A percentile compares a stretch with the other conserved stretches of the same genome.
These are phyloP conservation scores for Amauroascus verrucosus DNA, from an alignment of 2,329 filamentous ascomycete genomes.

Conservation along the genomic window DNA sequence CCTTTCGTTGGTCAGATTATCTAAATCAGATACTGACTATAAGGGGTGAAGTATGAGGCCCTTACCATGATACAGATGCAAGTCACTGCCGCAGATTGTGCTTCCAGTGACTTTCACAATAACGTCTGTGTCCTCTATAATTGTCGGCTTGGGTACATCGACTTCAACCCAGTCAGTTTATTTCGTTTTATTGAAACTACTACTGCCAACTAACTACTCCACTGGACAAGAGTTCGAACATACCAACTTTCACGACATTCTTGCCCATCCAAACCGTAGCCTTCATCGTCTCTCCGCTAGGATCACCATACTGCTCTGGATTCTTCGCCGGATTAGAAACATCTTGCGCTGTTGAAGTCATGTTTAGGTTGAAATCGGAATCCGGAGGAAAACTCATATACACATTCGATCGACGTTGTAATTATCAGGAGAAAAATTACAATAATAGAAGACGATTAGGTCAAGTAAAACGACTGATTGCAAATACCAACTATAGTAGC, in stretches of 20 bases:
- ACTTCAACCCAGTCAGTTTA: constrained; percentile 28
- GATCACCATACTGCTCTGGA: constrained; percentile 41
- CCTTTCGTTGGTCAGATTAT: constrained; percentile 19
- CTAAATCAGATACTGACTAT: neutral
- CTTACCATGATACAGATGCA: constrained; percentile 42
- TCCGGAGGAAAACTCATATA: neutral
- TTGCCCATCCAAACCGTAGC: constrained; percentile 75
- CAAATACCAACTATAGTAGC: too few relatives aligned
- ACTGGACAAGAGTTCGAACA: neutral
- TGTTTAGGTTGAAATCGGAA: neutral
- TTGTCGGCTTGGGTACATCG: constrained; percentile 57
- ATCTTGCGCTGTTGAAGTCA: constrained; percentile 43
- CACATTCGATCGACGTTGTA: neutral
- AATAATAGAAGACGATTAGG: too few relatives aligned
- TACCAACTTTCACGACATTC: constrained; percentile 60
- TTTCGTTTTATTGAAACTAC: neutral
- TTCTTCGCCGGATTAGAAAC: constrained; percentile 55
- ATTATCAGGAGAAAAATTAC: too few relatives aligned
- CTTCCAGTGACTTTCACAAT: constrained; percentile 66
- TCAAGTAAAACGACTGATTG: too few relatives aligned
- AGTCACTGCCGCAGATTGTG: constrained; percentile 52
- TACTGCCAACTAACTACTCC: too few relatives aligned
- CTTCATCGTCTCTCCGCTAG: constrained; percentile 57
- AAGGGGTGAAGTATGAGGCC: neutral
- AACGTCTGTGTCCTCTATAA: constrained; percentile 64